phyloP scores from a whole-genome alignment of 2,329 filamentous ascomycete species.

The Monilinia aucupariae region DNA sequence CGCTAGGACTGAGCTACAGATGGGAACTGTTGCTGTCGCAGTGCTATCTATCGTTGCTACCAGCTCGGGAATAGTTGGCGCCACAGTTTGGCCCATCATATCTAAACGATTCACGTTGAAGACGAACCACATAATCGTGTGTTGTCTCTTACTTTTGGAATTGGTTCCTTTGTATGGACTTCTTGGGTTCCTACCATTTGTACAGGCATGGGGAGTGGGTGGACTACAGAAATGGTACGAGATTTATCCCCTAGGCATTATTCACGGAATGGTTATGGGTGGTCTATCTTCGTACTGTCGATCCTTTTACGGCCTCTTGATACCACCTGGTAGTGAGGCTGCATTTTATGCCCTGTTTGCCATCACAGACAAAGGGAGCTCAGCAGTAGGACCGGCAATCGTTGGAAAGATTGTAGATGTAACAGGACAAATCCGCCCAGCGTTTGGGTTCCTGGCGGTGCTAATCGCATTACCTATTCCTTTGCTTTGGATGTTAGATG shows the following conservation, averaged over 20 bases:
- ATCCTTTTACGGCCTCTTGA: constrained; percentile 85
- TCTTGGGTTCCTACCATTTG: constrained; percentile 76
- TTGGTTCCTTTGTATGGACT: constrained; percentile 89
- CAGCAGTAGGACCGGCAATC: constrained; percentile 87
- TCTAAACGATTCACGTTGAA: constrained; percentile 63
- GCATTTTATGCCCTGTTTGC: constrained; percentile 71
- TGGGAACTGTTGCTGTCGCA: constrained; percentile 81
- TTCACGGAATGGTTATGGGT: constrained; percentile 93
- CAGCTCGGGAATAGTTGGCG: constrained; percentile 74
- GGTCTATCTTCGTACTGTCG: constrained; percentile 88
- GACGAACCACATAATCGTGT: constrained; percentile 82
- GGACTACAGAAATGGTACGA: constrained; percentile 95
- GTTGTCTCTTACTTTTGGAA: constrained; percentile 88
- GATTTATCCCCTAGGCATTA: constrained; percentile 85
- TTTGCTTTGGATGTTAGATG: constrained; percentile 77
- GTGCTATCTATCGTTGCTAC: constrained; percentile 94
- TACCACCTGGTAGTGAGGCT: constrained; percentile 88
- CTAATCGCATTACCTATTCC: constrained; percentile 82
- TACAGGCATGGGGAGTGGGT: constrained; percentile 67
- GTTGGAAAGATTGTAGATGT: constrained; percentile 88
- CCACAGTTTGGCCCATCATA: constrained; percentile 81
- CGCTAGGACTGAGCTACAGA: constrained; percentile 86
- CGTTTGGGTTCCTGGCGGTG: constrained; percentile 85
- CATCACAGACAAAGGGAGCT: constrained; percentile 90
- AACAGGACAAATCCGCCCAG: constrained; percentile 73